These are phyloP conservation scores for Magnusiomyces clavatus DNA, from an alignment of 1,139 yeast species.

Conservation along the genomic window DNA sequence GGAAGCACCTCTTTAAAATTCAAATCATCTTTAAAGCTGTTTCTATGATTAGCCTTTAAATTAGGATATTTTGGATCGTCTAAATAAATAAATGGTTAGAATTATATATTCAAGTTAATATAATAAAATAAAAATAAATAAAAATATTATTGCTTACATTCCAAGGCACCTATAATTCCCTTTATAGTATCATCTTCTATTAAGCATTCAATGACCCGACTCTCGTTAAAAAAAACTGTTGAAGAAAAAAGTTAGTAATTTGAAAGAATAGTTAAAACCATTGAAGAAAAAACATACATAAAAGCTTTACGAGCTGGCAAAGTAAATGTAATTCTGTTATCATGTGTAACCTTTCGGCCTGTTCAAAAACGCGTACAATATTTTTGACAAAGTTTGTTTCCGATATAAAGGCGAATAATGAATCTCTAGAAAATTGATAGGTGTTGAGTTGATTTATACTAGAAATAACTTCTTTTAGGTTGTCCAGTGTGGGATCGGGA, in stretches of 20 bases:
- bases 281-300: slow-evolving; percentile 11
- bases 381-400: slow-evolving; percentile 43
- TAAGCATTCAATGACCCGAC: slow-evolving; percentile 56
- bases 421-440: slow-evolving; percentile 29
- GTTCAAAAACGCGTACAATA: slow-evolving; percentile 45
- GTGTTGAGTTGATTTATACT: slow-evolving; percentile 28
- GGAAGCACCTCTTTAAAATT: slow-evolving; percentile 69
- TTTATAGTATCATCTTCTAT: slow-evolving; percentile 53
- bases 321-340: slow-evolving; percentile 52
- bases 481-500: slow-evolving; percentile 41
- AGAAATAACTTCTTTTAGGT: slow-evolving; percentile 40
- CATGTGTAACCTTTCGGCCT: slow-evolving; percentile 46
- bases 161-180: slow-evolving; percentile 75
- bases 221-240: slow-evolving; percentile 57
- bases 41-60: slow-evolving; percentile 71
- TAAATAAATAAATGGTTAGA: slow-evolving; percentile 2
- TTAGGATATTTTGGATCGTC: slow-evolving; percentile 78
- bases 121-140: background rate
- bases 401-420: slow-evolving; percentile 26
- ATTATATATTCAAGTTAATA: background rate
- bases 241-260: slow-evolving; percentile 24
- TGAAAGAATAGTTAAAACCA: background rate
- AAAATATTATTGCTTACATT: slow-evolving; percentile 37
- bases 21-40: slow-evolving; percentile 48
- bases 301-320: slow-evolving; percentile 63